A percentile compares a stretch with the other conserved stretches of the same genome.
Conservation (phyloP, 2,329 filamentous ascomycete species). For the Colletotrichum sp. region DNA sequence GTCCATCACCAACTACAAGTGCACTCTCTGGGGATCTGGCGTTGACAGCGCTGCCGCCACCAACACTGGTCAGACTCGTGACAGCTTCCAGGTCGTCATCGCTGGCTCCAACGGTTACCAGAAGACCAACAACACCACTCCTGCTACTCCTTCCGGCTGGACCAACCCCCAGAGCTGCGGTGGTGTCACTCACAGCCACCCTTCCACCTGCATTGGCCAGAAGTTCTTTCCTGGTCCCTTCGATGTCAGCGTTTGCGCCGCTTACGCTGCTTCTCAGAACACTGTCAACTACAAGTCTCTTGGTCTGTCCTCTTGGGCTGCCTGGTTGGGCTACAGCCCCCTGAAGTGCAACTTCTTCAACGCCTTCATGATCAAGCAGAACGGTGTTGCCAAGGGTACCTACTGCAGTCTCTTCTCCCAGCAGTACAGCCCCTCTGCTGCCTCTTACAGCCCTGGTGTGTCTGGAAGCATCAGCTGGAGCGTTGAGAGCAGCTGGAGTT, state of each 20-base stretch:
- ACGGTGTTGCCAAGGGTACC: constrained; percentile 13
- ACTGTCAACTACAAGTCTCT: neutral
- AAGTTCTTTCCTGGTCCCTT: constrained; percentile 17
- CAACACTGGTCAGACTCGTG: constrained; percentile 16
- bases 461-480: neutral
- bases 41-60: constrained; percentile 15
- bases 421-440: constrained; percentile 7
- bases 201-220: constrained; percentile 15
- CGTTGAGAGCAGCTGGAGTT: constrained; percentile 15
- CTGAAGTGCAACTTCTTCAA: constrained; percentile 20
- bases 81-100: constrained; percentile 20
- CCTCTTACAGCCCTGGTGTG: neutral
- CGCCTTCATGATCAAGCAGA: constrained; percentile 20
- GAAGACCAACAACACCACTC: constrained; percentile 18
- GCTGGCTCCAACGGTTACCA: constrained; percentile 23
- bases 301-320: neutral
- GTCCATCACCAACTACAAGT: constrained; percentile 18
- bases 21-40: constrained; percentile 17
- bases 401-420: constrained; percentile 19
- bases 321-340: constrained; percentile 14
- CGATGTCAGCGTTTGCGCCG: constrained; percentile 3
- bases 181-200: neutral
- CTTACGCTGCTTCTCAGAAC: constrained; percentile 16
- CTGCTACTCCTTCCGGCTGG: constrained; percentile 8
- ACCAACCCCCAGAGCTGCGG: constrained; percentile 14